Base-by-base conservation (phyloP, 2,329 filamentous ascomycete species). In the Cercospora sp. region DNA sequence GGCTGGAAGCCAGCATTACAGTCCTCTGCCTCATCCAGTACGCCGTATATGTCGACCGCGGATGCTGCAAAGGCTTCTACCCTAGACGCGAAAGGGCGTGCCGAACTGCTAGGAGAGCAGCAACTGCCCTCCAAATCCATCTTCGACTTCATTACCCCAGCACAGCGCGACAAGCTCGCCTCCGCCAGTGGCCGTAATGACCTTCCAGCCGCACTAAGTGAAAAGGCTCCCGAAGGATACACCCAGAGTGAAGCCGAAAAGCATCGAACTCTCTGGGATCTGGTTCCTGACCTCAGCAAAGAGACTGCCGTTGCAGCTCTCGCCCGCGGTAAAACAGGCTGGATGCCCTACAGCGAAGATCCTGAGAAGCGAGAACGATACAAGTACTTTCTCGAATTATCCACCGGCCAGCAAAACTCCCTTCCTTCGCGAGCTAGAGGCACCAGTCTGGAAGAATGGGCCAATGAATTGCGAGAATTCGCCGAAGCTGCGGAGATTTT, bases 51-150 rank as follows among this genome's bases (percentile, higher is more conserved):
- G 16, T 94, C 92, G 5, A 88, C 90, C 2, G 85, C 91, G 43
- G 91, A 95, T 67, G 91, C 91, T 1, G 93, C 93, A 8, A 94
- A 90, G 79, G 83, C 87, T 2, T 95, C 92, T 0, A 88, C 85
- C 0, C 85, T 97, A 8, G 89, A 97, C 77, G 89, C 92, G 0
- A 90, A 88, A 75, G 85, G 90, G 51, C 88, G 95, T 70, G 94
- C 93, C 12, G 88, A 88, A 3, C 84, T 97, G 0, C 85, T 98
- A 1, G 94, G 94, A 40, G 94, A 97, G 81, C 84, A 87, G 45
- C 86, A 88, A 40, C 83, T 98, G 0, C 94, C 94, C 0, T 92
- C 93, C 0, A 97, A 98, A 81, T 98, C 95, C 0, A 89, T 99
- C 2, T 99, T 98, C 78, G 94, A 98, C 80, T 99, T 91, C 79